Conservation (phyloP, 331 rosid genomes). For the Ulmus americana region DNA sequence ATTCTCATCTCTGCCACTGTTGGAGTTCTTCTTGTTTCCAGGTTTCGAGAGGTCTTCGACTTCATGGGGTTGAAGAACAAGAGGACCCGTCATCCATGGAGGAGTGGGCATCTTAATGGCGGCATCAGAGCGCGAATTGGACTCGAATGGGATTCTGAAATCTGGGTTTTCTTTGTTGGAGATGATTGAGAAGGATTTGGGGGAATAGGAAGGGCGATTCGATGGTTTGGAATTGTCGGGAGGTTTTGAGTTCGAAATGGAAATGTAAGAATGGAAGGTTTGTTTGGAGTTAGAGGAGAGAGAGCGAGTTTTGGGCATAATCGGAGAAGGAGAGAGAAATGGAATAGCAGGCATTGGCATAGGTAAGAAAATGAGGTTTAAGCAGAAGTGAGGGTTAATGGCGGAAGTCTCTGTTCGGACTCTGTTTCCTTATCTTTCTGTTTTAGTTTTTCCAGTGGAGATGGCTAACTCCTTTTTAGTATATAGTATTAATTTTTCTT, state of each 20-base stretch:
- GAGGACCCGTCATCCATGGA: constrained; percentile 78
- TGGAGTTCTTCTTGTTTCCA: constrained; percentile 13
- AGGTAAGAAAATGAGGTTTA: neutral
- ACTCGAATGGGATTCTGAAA: constrained; percentile 6
- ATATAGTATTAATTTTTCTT: too few relatives aligned
- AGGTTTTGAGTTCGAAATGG: constrained; percentile 31
- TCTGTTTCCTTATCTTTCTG: too few relatives aligned
- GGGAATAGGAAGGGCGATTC: constrained; percentile 16
- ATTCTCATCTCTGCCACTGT: constrained; percentile 15
- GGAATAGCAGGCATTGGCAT: constrained; percentile 32
- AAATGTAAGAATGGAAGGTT: constrained; percentile 22
- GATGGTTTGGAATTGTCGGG: constrained; percentile 17
- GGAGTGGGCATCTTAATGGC: constrained; percentile 51
- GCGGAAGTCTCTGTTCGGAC: too few relatives aligned
- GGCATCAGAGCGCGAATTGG: constrained; percentile 28
- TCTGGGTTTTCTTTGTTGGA: constrained; percentile 13
- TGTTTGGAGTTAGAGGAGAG: constrained; percentile 1
- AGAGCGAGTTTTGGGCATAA: constrained; percentile 7
- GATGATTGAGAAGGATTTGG: constrained; percentile 25
- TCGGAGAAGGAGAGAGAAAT: constrained; percentile 28
- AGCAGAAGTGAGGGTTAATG: neutral
- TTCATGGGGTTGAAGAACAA: constrained; percentile 49
- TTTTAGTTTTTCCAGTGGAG: too few relatives aligned
- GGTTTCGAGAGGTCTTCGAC: constrained; percentile 40
- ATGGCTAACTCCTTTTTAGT: too few relatives aligned